Conservation (phyloP, 75 land plant species). For the Picea sitchensis region DNA sequence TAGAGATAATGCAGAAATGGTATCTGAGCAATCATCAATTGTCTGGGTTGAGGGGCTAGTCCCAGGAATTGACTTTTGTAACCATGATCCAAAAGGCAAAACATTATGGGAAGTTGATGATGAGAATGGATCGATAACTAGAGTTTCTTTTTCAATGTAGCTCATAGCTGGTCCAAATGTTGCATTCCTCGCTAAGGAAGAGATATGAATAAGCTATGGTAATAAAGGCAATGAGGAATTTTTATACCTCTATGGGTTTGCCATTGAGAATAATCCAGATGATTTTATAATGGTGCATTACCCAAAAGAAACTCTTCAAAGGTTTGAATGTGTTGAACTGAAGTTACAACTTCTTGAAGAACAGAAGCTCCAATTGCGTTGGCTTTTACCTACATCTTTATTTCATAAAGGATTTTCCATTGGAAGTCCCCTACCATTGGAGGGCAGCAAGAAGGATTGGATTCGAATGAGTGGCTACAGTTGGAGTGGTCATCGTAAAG, state of each 20-base stretch:
- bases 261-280: constrained; percentile 77
- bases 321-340: constrained; percentile 35
- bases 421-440: neutral
- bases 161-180: neutral
- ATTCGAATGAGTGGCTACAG: constrained; percentile 32
- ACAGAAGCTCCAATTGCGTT: constrained; percentile 11
- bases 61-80: too few relatives aligned
- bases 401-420: constrained; percentile 35
- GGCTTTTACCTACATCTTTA: too few relatives aligned
- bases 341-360: constrained; percentile 59
- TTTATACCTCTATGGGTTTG: constrained; percentile 89
- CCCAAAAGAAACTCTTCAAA: constrained; percentile 67
- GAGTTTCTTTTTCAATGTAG: neutral
- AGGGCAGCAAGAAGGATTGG: neutral
- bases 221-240: constrained; percentile 97
- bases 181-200: constrained; percentile 28
- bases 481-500: constrained; percentile 85
- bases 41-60: too few relatives aligned
- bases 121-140: neutral
- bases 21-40: too few relatives aligned
- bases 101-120: too few relatives aligned
- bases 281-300: constrained; percentile 86
- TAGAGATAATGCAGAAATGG: neutral
- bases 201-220: constrained; percentile 85
- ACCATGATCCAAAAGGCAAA: too few relatives aligned